A percentile compares a stretch with the other conserved stretches of the same genome.
Evolutionary conservation across 495 filamentous ascomycete genomes (phyloP).

Genomic region (Penicillium angulare): DNA sequence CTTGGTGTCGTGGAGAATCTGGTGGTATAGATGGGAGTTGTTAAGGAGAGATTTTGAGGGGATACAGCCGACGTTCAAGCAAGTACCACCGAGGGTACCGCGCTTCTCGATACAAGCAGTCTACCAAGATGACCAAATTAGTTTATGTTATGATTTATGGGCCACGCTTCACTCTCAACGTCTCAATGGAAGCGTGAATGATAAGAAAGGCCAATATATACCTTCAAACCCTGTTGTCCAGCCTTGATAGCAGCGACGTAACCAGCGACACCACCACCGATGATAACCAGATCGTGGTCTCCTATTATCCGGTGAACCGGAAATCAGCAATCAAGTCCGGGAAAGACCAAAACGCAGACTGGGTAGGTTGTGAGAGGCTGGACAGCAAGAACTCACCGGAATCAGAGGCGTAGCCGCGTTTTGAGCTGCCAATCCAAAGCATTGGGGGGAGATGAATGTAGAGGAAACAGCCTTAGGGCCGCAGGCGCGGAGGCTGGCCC

Average conservation of each 20-base stretch:
- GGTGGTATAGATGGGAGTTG: constrained; percentile 98
- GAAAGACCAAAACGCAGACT: constrained; percentile 14
- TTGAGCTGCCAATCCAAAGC: constrained; percentile 55
- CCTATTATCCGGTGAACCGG: constrained; percentile 49
- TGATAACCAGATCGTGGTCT: constrained; percentile 89
- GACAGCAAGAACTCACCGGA: constrained; percentile 56
- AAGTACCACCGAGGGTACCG: constrained; percentile 90
- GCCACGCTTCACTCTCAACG: background rate
- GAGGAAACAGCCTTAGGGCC: constrained; percentile 48
- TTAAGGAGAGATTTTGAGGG: constrained; percentile 99
- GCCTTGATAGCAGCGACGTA: constrained; percentile 99
- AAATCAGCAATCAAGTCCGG: constrained; percentile 25
- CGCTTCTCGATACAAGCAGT: constrained; percentile 98
- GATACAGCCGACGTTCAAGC: constrained; percentile 98
- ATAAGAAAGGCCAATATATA: constrained; percentile 28
- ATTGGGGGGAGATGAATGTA: constrained; percentile 55
- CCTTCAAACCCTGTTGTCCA: constrained; percentile 96
- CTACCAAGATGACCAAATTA: constrained; percentile 43
- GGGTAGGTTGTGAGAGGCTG: background rate
- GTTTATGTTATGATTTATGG: background rate
- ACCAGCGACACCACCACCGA: constrained; percentile 95
- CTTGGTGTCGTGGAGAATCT: constrained; percentile 95
- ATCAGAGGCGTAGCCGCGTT: constrained; percentile 76
- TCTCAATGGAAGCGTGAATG: background rate
- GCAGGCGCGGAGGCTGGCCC: constrained; percentile 57